Percentiles rank a stretch among this genome's conserved stretches.
Evolutionary conservation across 495 filamentous ascomycete genomes (phyloP).

Genomic region (Penicillium bialowiezense): DNA sequence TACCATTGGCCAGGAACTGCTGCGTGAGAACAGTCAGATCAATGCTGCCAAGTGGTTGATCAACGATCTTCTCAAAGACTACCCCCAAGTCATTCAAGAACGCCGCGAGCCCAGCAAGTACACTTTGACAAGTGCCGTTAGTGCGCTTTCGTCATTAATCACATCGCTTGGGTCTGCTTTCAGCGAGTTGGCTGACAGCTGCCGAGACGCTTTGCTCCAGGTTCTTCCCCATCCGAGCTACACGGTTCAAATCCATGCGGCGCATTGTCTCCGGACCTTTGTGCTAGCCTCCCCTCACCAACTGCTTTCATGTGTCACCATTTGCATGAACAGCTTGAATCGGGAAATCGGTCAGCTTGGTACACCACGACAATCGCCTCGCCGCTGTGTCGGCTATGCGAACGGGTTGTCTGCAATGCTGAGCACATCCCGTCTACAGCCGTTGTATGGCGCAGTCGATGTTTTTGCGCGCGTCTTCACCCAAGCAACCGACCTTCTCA

Average conservation of each 20-base stretch:
- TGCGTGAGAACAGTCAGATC: slow-evolving; percentile 84
- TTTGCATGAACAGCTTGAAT: slow-evolving; percentile 93
- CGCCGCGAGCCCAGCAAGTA: slow-evolving; percentile 87
- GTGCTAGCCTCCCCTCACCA: slow-evolving; percentile 89
- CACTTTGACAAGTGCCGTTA: slow-evolving; percentile 72
- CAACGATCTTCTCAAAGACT: slow-evolving; percentile 90
- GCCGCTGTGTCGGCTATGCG: slow-evolving; percentile 86
- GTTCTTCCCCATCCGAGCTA: slow-evolving; percentile 94
- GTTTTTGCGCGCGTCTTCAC: slow-evolving; percentile 88
- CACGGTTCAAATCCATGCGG: slow-evolving; percentile 86
- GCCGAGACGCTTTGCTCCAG: slow-evolving; percentile 84
- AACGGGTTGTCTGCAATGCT: slow-evolving; percentile 91
- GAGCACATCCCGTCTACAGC: slow-evolving; percentile 82
- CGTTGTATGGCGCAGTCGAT: slow-evolving; percentile 92
- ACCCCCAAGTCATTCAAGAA: slow-evolving; percentile 89
- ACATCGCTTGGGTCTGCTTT: slow-evolving; percentile 78
- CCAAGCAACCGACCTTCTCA: slow-evolving; percentile 87
- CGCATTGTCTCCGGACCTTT: slow-evolving; percentile 80
- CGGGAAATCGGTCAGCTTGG: slow-evolving; percentile 78
- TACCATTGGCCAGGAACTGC: slow-evolving; percentile 73
- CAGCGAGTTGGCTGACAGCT: slow-evolving; percentile 69
- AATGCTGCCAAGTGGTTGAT: slow-evolving; percentile 77
- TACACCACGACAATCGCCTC: slow-evolving; percentile 72
- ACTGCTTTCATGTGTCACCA: slow-evolving; percentile 83
- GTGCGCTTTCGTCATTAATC: slow-evolving; percentile 76